Evolutionary conservation across 2,329 filamentous ascomycete species (phyloP).

Genomic region (Curvularia spicifera): DNA sequence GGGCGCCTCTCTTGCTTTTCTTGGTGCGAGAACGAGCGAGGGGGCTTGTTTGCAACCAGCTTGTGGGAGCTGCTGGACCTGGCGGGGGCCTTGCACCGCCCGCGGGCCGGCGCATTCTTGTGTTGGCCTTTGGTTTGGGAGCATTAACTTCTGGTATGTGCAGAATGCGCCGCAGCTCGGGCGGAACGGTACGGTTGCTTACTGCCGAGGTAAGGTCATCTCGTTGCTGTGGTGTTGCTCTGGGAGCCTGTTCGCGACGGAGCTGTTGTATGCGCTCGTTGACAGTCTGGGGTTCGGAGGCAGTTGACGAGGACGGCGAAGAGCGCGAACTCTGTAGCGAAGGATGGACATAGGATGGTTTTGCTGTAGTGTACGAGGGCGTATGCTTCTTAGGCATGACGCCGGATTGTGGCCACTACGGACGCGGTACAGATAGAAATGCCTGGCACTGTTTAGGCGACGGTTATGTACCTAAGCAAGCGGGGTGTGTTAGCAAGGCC

Average conservation of each 20-base stretch:
- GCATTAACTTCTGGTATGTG: constrained; percentile 55
- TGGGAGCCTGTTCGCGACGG: constrained; percentile 51
- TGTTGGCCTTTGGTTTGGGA: constrained; percentile 53
- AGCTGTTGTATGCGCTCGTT: constrained; percentile 57
- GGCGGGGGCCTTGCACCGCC: constrained; percentile 44
- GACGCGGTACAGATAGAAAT: constrained; percentile 5
- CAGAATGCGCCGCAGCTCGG: constrained; percentile 53
- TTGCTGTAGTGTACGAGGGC: constrained; percentile 50
- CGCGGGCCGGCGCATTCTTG: constrained; percentile 33
- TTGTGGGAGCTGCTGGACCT: constrained; percentile 55
- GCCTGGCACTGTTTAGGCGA: constrained; percentile 4
- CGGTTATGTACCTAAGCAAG: constrained; percentile 7
- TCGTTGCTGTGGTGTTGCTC: constrained; percentile 50
- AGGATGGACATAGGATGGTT: constrained; percentile 50
- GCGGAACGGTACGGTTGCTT: constrained; percentile 54
- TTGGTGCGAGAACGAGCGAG: constrained; percentile 34
- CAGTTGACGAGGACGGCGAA: constrained; percentile 28
- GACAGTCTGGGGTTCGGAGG: constrained; percentile 48
- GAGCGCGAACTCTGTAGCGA: constrained; percentile 43
- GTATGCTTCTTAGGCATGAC: constrained; percentile 58
- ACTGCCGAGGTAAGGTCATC: constrained; percentile 53
- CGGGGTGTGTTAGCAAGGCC: constrained; percentile 12
- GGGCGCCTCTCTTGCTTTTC: constrained; percentile 21
- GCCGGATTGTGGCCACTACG: constrained; percentile 1
- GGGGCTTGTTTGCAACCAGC: constrained; percentile 51